Base-by-base conservation (phyloP, 2,329 filamentous ascomycete genomes). In the Aspergillus thermomutatus region DNA sequence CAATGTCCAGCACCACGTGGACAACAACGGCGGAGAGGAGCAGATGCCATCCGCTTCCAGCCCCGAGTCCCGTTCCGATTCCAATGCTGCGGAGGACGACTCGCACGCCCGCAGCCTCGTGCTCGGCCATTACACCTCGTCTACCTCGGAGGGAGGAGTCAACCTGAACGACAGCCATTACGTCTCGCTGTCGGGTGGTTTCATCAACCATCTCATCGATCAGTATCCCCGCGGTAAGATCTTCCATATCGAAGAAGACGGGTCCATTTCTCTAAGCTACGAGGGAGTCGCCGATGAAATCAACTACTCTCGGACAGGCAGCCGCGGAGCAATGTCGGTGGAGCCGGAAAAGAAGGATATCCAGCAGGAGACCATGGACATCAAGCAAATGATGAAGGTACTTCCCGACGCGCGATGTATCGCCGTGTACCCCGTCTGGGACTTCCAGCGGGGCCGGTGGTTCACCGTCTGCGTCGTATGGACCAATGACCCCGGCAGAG, bases 341-440 rank as follows among this genome's bases (percentile, higher is more conserved):
- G 37, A 49, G n/a, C 48, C 57, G 9, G 43, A 54, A 26, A 60
- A 59, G 17, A 59, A 57, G 6, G 54, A 61, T 8, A 28, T 55
- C 9, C 52, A 50, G 10, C 50, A 60, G 47, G 58, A 61, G 8
- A 56, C 55, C 2, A 51, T 58, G 31, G 59, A 61, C 17, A 61
- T 64, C 34, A 58, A 56, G 21, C 50, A 61, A 11, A 54, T 64
- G 14, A 54, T 49, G 21, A 52, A 53, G 19, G 37, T 59, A 6
- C 34, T 59, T 3, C 62, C 64, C 0, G 48, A 51, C 10, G 62
- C 64, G 17, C 55, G 61, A 52, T 64, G 64, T 48, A 63, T 70
- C 31, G 49, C 62, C 10, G 64, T 69, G 25, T 62, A 63, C 6
- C 69, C 69, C 1, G 49, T 70, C 7, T 71, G 69, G 68, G 66